Base-by-base conservation (phyloP, 345 rosid genomes). In the Cardamine occulta region DNA sequence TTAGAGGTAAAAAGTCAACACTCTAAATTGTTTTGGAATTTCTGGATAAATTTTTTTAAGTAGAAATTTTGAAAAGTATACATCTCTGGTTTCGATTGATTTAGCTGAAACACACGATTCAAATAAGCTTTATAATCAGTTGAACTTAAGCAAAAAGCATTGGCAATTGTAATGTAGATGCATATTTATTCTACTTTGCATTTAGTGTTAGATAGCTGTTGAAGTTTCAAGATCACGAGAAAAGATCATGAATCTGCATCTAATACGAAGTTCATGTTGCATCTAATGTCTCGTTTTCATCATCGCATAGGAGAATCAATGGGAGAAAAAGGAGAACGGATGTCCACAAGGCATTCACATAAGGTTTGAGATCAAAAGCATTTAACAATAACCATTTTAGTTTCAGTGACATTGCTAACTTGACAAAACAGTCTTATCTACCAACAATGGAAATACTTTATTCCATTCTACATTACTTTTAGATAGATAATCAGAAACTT, bases 301-400 rank as follows among this genome's bases (percentile, higher is more conserved):
- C 6, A 5, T 5, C 13, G 19, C 13, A 4, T 62, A 76, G 80
- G 80, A 76, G 65, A 76, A 69, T 69, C 80, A 60, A 54, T 61
- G 70, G 75, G 79, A 75, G 74, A 68, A 13, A 2, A 62, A 68
- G 6, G 49, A 44, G 75, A 76, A 31, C 32, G 49, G 31, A 13
- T 5, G 37, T 14, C 80, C 40, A 3, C 71, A 70, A 76, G 71
- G 24, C 72, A 19, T 15, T 57, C 80, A 63, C 47, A 56, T 28
- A 4, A 77, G 76, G 80, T 77, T 53, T 61, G 57, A 0, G 4
- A 69, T 62, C 48, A 37, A 34, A 0, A n/a, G n/a, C n/a, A n/a
- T n/a, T n/a, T n/a, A n/a, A n/a, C n/a, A n/a, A n/a, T n/a, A n/a
- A n/a, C 0, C 17, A 28, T 53, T 31, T 31, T n/a, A 45, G 26